Evolutionary conservation across 2,329 filamentous ascomycete genomes (phyloP).

Genomic region (Zymoseptoria brevis): DNA sequence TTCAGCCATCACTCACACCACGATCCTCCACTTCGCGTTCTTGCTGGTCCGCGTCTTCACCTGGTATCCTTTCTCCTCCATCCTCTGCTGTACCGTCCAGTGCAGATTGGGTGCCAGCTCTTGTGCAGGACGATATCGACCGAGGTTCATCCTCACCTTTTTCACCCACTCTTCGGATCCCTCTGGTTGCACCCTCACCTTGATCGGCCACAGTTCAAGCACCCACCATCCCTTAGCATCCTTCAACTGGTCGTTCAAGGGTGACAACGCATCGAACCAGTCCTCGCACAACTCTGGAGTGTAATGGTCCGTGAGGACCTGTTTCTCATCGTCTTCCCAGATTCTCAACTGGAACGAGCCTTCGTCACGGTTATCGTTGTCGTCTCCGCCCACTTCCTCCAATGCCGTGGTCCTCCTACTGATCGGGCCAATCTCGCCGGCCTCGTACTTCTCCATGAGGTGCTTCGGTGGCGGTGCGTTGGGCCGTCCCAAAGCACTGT

Average conservation of each 20-base stretch:
- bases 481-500: slow-evolving; percentile 28
- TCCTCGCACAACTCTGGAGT: slow-evolving; percentile 38
- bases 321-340: slow-evolving; percentile 14
- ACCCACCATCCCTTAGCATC: slow-evolving; percentile 37
- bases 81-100: slow-evolving; percentile 37
- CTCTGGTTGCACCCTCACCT: slow-evolving; percentile 30
- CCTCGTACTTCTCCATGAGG: slow-evolving; percentile 32
- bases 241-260: slow-evolving; percentile 35
- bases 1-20: slow-evolving; percentile 11
- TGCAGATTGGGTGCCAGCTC: slow-evolving; percentile 36
- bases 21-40: slow-evolving; percentile 30
- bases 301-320: slow-evolving; percentile 14
- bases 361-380: neutral
- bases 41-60: slow-evolving; percentile 25
- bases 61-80: slow-evolving; percentile 31
- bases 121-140: slow-evolving; percentile 31
- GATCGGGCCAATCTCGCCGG: slow-evolving; percentile 28
- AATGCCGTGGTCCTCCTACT: slow-evolving; percentile 25
- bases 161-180: slow-evolving; percentile 32
- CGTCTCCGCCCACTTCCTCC: slow-evolving; percentile 2
- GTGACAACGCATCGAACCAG: slow-evolving; percentile 36
- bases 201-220: slow-evolving; percentile 38
- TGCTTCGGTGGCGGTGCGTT: slow-evolving; percentile 30
- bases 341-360: slow-evolving; percentile 8
- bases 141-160: slow-evolving; percentile 33